A percentile compares a stretch with the other conserved stretches of the same genome.
phyloP scores from a whole-genome alignment of 352 stramenopile genomes.

The Phytophthora foliorum region DNA sequence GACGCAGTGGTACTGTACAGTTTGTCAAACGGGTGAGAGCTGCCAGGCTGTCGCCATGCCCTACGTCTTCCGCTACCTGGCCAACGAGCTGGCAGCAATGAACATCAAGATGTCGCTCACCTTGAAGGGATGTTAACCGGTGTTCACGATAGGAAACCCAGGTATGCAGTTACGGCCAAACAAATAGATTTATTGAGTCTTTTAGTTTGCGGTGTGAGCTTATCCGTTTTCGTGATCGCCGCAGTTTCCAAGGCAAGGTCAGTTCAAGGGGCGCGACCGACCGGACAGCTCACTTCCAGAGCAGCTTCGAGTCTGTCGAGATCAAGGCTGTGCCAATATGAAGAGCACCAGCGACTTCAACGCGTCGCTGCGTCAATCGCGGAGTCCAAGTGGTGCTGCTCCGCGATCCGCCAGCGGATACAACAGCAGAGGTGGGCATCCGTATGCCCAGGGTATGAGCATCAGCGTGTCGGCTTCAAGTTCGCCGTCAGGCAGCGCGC shows the following conservation, averaged over 20 bases:
- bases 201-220: slow-evolving; percentile 19
- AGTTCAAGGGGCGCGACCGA: slow-evolving; percentile 31
- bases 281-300: slow-evolving; percentile 10
- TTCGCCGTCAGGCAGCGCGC: slow-evolving; percentile 40
- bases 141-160: slow-evolving; percentile 17
- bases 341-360: slow-evolving; percentile 49
- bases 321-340: slow-evolving; percentile 25
- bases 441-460: slow-evolving; percentile 48
- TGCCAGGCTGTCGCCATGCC: slow-evolving; percentile 97
- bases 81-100: slow-evolving; percentile 99
- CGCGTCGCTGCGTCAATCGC: slow-evolving; percentile 34
- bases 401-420: slow-evolving; percentile 23
- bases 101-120: slow-evolving; percentile 99
- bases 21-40: slow-evolving; percentile 90
- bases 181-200: slow-evolving; percentile 54
- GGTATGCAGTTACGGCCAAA: slow-evolving; percentile 31
- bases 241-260: background rate
- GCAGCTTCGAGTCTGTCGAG: background rate
- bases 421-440: slow-evolving; percentile 15
- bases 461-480: slow-evolving; percentile 58
- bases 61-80: slow-evolving; percentile 99
- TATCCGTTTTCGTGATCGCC: slow-evolving; percentile 29
- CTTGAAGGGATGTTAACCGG: slow-evolving; percentile 69
- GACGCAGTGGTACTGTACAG: slow-evolving; percentile 88
- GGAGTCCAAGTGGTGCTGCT: slow-evolving; percentile 30